phyloP scores from a whole-genome alignment of 2,329 filamentous ascomycete genomes.

The Exophiala dermatitidis region DNA sequence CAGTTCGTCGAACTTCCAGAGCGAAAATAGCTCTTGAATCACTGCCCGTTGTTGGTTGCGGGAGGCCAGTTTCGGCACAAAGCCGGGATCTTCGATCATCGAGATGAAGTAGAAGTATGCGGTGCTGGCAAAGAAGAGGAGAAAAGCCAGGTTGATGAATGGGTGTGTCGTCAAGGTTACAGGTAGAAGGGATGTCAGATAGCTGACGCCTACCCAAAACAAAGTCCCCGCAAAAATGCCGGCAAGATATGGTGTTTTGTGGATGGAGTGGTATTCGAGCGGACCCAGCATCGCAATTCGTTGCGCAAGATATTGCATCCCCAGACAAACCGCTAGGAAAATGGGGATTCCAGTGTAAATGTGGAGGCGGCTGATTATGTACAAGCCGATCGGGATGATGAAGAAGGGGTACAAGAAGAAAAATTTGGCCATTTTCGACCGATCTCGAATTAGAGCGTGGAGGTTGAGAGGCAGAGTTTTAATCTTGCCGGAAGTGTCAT shows the following conservation, averaged over 20 bases:
- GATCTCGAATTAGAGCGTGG: constrained; percentile 65
- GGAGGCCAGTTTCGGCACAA: constrained; percentile 81
- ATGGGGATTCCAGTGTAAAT: constrained; percentile 70
- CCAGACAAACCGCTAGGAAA: constrained; percentile 41
- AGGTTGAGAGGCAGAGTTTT: constrained; percentile 66
- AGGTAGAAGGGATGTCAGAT: constrained; percentile 68
- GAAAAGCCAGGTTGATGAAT: constrained; percentile 73
- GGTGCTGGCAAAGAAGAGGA: constrained; percentile 56
- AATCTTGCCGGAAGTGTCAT: constrained; percentile 67
- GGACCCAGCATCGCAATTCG: constrained; percentile 76
- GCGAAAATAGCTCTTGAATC: constrained; percentile 75
- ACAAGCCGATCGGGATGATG: constrained; percentile 63
- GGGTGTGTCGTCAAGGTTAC: constrained; percentile 59
- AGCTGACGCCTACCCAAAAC: constrained; percentile 72
- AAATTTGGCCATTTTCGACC: constrained; percentile 72
- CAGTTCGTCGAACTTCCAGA: constrained; percentile 86
- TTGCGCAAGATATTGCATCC: constrained; percentile 68
- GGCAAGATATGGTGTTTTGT: constrained; percentile 90
- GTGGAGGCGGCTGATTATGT: constrained; percentile 64
- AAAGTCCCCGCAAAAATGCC: constrained; percentile 86
- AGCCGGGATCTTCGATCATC: constrained; percentile 87
- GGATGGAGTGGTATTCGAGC: constrained; percentile 78
- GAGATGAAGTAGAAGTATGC: constrained; percentile 79
- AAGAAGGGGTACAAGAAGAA: constrained; percentile 84
- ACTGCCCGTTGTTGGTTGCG: constrained; percentile 82